Percentiles rank a stretch among this genome's conserved stretches.
phyloP scores from a whole-genome alignment of 139 green algal genomes.

The Chlamydomonas schloesseri region DNA sequence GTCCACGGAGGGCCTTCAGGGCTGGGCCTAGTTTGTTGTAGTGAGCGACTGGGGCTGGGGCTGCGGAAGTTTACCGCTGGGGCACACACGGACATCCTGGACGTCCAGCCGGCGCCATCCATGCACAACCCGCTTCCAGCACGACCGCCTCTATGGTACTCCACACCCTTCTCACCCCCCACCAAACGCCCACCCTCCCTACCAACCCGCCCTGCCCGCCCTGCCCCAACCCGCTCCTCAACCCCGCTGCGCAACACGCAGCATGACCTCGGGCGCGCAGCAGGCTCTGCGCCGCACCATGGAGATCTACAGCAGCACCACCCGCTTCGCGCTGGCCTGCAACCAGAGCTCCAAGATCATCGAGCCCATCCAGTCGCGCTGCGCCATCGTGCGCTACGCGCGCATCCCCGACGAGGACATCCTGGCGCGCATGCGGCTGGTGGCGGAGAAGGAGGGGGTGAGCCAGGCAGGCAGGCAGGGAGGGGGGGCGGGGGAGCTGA shows the following conservation, averaged over 20 bases:
- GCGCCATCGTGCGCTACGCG: constrained; percentile 94
- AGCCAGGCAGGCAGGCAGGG: neutral
- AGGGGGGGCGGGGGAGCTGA: neutral
- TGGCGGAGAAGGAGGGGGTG: constrained; percentile 81
- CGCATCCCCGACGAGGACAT: constrained; percentile 91
- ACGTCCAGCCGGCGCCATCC: too few relatives aligned
- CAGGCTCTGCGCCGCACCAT: constrained; percentile 98
- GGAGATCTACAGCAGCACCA: constrained; percentile 97
- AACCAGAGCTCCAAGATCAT: constrained; percentile 98
- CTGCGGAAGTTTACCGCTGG: too few relatives aligned
- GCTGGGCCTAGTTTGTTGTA: too few relatives aligned
- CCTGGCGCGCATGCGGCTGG: constrained; percentile 83
- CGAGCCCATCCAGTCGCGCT: constrained; percentile 98
- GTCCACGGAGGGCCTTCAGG: too few relatives aligned
- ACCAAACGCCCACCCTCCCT: neutral
- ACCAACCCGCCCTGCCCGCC: neutral
- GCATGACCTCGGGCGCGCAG: constrained; percentile 95
- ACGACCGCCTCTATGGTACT: too few relatives aligned
- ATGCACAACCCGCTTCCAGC: too few relatives aligned
- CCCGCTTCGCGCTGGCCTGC: constrained; percentile 97
- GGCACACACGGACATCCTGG: too few relatives aligned
- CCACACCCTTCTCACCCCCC: too few relatives aligned
- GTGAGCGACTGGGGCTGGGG: too few relatives aligned
- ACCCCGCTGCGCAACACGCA: too few relatives aligned
- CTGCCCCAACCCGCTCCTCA: neutral